These are phyloP conservation scores for Bondarzewia mesenterica DNA, from an alignment of 1,284 basidiomycete species.

Conservation along the genomic window DNA sequence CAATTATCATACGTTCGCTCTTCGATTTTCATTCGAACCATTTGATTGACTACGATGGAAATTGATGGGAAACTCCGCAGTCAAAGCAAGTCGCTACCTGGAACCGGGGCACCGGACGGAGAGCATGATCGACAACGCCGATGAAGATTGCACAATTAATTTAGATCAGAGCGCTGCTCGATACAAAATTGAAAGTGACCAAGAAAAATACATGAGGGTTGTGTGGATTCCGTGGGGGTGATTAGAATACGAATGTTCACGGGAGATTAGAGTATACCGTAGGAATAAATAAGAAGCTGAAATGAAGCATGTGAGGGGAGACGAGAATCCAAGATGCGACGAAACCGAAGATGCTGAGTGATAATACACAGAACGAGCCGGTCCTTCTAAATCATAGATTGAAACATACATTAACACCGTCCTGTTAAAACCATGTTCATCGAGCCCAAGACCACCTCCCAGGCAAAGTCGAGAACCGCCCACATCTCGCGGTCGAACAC, in stretches of 20 bases:
- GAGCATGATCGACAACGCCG: neutral
- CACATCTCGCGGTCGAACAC: constrained; percentile 57
- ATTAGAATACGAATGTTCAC: neutral
- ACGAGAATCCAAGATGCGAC: neutral
- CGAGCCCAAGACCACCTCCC: constrained; percentile 63
- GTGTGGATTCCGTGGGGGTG: neutral
- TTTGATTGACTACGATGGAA: no score
- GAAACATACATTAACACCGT: neutral
- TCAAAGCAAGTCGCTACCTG: neutral
- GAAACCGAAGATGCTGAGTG: constrained; percentile 1
- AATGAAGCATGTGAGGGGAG: neutral
- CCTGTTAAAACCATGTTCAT: constrained; percentile 40
- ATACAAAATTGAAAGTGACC: neutral
- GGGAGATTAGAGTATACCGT: neutral
- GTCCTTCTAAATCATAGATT: neutral
- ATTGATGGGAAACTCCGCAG: no score
- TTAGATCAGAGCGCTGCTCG: neutral
- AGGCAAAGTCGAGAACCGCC: constrained; percentile 60
- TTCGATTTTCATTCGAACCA: no score
- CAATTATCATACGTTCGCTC: no score
- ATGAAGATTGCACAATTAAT: neutral
- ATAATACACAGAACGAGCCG: neutral
- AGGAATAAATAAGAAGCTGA: neutral
- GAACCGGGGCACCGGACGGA: neutral
- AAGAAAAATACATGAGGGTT: neutral